Conservation (phyloP, 2,329 filamentous ascomycete genomes). For the Didymella arachidicola region DNA sequence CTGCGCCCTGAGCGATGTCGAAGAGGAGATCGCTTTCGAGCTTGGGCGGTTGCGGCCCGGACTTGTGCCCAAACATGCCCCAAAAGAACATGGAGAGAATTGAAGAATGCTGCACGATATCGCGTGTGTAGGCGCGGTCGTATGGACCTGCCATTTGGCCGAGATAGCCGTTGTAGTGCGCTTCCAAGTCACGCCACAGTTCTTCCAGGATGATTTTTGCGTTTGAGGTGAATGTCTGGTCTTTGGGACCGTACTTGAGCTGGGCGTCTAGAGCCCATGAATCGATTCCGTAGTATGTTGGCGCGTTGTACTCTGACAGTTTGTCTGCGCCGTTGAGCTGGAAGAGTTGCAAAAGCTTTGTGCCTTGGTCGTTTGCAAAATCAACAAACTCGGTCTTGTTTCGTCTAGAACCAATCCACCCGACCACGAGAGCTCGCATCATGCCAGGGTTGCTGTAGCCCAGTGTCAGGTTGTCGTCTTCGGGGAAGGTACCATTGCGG, state of each 20-base stretch:
- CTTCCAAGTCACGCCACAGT: conserved; percentile 49
- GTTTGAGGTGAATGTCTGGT: conserved; percentile 34
- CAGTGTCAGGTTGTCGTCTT: conserved; percentile 16
- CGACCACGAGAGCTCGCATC: conserved; percentile 53
- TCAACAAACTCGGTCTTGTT: conserved; percentile 49
- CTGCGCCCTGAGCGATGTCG: conserved; percentile 17
- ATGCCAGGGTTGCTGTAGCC: conserved; percentile 54
- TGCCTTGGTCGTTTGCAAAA: conserved; percentile 51
- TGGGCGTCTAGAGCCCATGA: conserved; percentile 53
- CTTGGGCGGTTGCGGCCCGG: conserved; percentile 15
- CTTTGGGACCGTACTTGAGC: conserved; percentile 49
- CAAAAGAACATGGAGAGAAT: conserved; percentile 22
- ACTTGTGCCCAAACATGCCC: conserved; percentile 19
- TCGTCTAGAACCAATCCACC: conserved; percentile 54
- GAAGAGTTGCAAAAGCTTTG: conserved; percentile 34
- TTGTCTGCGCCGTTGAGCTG: conserved; percentile 35
- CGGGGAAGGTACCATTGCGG: conserved; percentile 17
- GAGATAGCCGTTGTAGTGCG: conserved; percentile 50
- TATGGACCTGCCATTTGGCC: conserved; percentile 50
- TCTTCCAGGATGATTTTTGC: conserved; percentile 28
- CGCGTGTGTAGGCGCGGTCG: conserved; percentile 51
- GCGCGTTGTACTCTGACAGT: conserved; percentile 53
- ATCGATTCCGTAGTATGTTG: conserved; percentile 55
- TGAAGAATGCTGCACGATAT: conserved; percentile 34
- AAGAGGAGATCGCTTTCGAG: conserved; percentile 14